Conservation (phyloP, 192 early-diverging fungal species). For the Glomus cerebriforme region DNA sequence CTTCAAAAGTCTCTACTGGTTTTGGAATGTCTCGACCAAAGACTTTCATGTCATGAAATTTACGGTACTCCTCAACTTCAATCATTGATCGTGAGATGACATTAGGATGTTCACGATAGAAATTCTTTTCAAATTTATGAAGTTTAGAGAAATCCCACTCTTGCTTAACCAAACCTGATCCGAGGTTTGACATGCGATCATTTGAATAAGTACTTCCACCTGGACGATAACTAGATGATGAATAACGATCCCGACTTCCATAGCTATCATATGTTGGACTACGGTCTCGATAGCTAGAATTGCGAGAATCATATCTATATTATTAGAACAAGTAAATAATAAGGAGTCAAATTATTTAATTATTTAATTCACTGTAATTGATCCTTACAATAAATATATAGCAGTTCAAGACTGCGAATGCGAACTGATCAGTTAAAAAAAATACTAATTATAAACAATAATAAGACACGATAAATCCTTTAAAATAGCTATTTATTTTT, state of each 20-base stretch:
- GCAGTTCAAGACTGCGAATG: too few relatives aligned
- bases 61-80: conserved; percentile 81
- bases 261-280: conserved; percentile 45
- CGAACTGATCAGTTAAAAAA: background rate
- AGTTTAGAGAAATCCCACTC: conserved; percentile 73
- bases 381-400: background rate
- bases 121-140: conserved; percentile 93
- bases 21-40: conserved; percentile 86
- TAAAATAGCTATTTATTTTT: too few relatives aligned
- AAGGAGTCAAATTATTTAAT: background rate
- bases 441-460: background rate
- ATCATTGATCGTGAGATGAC: conserved; percentile 66
- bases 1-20: conserved; percentile 84
- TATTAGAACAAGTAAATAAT: background rate
- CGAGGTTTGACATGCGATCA: conserved; percentile 58
- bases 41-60: conserved; percentile 79
- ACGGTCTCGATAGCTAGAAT: conserved; percentile 56
- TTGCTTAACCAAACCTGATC: conserved; percentile 53
- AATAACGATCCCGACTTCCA: conserved; percentile 37
- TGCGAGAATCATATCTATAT: conserved; percentile 46
- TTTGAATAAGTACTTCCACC: conserved; percentile 50
- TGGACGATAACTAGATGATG: conserved; percentile 34
- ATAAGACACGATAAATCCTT: too few relatives aligned
- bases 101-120: conserved; percentile 83
- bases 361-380: background rate